These are phyloP conservation scores for Amesomyces nigricolor DNA, from an alignment of 2,329 filamentous ascomycete genomes.

Conservation along the genomic window DNA sequence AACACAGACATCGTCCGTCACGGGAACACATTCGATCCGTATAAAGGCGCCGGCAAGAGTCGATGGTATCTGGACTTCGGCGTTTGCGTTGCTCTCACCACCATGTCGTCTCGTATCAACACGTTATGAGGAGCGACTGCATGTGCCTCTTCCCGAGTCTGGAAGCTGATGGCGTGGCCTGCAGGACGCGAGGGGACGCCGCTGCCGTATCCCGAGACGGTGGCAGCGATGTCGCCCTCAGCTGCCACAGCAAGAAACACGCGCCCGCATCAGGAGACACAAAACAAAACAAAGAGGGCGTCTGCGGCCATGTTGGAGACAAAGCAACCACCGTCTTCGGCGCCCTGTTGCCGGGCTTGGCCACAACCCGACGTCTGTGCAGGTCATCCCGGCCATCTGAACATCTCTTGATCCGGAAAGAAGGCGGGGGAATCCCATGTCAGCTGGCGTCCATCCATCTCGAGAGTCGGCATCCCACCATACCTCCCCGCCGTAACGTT, in stretches of 20 bases:
- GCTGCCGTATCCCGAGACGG: neutral
- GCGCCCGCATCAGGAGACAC: neutral
- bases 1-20: neutral
- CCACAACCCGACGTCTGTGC: neutral
- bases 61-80: neutral
- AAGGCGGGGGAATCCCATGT: neutral
- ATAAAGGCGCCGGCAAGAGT: neutral
- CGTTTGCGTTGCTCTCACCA: neutral
- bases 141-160: neutral
- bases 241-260: neutral
- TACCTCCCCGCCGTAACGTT: no score
- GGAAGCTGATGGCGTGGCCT: neutral
- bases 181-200: neutral
- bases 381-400: neutral
- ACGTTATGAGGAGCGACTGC: neutral
- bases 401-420: neutral
- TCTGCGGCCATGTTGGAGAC: neutral
- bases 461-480: no score
- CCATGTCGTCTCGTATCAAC: neutral
- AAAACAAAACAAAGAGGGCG: neutral
- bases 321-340: no score
- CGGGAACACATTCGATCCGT: neutral
- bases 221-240: neutral
- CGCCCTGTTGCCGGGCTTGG: neutral
- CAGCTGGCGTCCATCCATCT: neutral